These are phyloP conservation scores for Cyclotella baltica DNA, from an alignment of 108 stramenopile genomes.

Conservation along the genomic window DNA sequence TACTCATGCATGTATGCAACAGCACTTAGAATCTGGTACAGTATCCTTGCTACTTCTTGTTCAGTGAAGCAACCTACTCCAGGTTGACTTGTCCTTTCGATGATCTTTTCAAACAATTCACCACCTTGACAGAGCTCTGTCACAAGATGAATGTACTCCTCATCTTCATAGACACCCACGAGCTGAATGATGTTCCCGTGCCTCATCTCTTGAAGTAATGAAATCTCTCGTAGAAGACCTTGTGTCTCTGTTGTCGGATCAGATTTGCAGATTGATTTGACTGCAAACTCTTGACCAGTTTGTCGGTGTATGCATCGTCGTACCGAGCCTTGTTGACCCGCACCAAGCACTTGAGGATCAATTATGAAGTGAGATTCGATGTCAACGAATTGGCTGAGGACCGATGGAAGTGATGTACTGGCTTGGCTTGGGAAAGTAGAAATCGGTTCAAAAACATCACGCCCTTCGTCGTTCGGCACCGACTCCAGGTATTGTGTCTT, in stretches of 20 bases:
- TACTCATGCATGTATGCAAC: slow-evolving; percentile 81
- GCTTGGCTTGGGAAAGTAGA: slow-evolving; percentile 21
- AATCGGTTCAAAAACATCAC: background rate
- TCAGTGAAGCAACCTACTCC: slow-evolving; percentile 57
- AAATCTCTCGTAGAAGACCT: slow-evolving; percentile 57
- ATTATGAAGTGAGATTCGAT: slow-evolving; percentile 45
- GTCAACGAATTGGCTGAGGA: slow-evolving; percentile 28
- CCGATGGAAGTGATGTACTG: background rate
- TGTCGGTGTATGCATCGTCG: slow-evolving; percentile 33
- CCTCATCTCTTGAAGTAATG: slow-evolving; percentile 56
- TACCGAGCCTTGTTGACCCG: slow-evolving; percentile 47
- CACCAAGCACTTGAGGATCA: slow-evolving; percentile 44
- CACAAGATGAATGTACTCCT: slow-evolving; percentile 69
- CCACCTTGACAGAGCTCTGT: slow-evolving; percentile 86
- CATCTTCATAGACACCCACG: slow-evolving; percentile 79
- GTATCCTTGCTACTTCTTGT: slow-evolving; percentile 54
- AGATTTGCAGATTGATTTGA: slow-evolving; percentile 45
- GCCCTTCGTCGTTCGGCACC: slow-evolving; percentile 3
- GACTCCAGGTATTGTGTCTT: background rate
- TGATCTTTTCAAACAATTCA: slow-evolving; percentile 81
- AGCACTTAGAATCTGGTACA: slow-evolving; percentile 64
- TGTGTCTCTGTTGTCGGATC: slow-evolving; percentile 14
- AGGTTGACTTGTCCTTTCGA: slow-evolving; percentile 54
- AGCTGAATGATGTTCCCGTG: slow-evolving; percentile 85
- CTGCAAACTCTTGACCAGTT: slow-evolving; percentile 40